Base-by-base conservation (phyloP, 2,329 filamentous ascomycete genomes). In the Tolypocladium sp. region DNA sequence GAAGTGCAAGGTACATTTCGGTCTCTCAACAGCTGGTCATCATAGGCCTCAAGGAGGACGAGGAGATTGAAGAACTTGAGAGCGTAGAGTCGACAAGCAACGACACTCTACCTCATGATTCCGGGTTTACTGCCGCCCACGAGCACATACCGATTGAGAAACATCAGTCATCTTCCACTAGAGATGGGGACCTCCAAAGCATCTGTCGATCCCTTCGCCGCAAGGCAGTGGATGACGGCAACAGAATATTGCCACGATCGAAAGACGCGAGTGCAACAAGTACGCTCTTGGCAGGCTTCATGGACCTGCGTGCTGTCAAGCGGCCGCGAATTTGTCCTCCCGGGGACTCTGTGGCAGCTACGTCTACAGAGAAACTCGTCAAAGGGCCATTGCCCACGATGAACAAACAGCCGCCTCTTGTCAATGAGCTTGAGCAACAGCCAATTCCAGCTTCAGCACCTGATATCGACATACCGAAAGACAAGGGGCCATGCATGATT, bases 401-500 rank as follows among this genome's bases (percentile, higher is more conserved):
- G 20, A 22, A 15, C 17, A 53, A 37, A 13, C 20, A n/a, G 7
- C 17, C 49, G 5, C 49, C 49, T 8, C 49, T 7, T 53, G 6
- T 22, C 13, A 20, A 15, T 22, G 20, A 9, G 20, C 30, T 15
- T 41, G 49, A 22, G 37, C 20, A 17, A n/a, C 13, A 44, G 2
- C 40, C 55, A 33, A 8, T 40, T 30, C 54, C 60, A 38, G 61
- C 64, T 9, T 53, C 57, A 2, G 42, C 44, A 12, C 72, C 71
- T 1, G 22, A 62, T 0, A 20, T 67, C 6, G 17, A 56, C 0
- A 13, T 64, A 1, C 65, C 69, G 1, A 27, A 41, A 3, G 55
- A 63, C 15, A 62, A 57, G 4, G 67, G 64, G 12, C 61, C 64
- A 3, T 70, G 85, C 63, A 77, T 89, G 9, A 72, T 85, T 22